These are phyloP conservation scores for Funneliformis caledonium DNA, from an alignment of 371 early-diverging fungal species.

Conservation along the genomic window DNA sequence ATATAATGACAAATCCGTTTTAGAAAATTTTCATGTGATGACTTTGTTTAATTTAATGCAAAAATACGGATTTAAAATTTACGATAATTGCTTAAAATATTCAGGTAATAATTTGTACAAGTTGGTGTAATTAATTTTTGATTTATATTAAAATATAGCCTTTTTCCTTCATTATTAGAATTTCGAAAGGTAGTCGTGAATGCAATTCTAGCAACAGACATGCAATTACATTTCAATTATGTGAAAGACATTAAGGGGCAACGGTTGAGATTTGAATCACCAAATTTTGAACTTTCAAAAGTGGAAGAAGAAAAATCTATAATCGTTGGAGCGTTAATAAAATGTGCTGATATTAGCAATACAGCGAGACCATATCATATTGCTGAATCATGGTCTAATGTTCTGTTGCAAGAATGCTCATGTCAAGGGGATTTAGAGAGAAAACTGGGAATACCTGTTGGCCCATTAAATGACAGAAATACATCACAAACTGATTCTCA, in stretches of 20 bases:
- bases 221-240: constrained; percentile 83
- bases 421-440: constrained; percentile 70
- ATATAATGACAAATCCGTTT: constrained; percentile 91
- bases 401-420: constrained; percentile 64
- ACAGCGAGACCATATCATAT: constrained; percentile 62
- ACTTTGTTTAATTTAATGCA: constrained; percentile 82
- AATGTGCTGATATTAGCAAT: constrained; percentile 87
- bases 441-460: constrained; percentile 58
- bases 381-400: constrained; percentile 60
- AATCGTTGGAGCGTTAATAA: constrained; percentile 73
- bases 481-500: constrained; percentile 65
- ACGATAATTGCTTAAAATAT: constrained; percentile 49
- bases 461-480: constrained; percentile 59
- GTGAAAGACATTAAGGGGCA: constrained; percentile 70
- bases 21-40: constrained; percentile 94
- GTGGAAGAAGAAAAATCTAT: constrained; percentile 56
- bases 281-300: constrained; percentile 36
- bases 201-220: constrained; percentile 84
- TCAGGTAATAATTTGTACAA: neutral
- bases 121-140: neutral
- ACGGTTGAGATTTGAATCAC: constrained; percentile 33
- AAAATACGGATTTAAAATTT: constrained; percentile 59
- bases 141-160: neutral
- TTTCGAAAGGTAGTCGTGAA: constrained; percentile 74
- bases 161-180: constrained; percentile 46